A percentile compares a stretch with the other conserved stretches of the same genome.
These are phyloP conservation scores for Sarcodon sp. DNA, from an alignment of 768 basidiomycete genomes.

Conservation along the genomic window DNA sequence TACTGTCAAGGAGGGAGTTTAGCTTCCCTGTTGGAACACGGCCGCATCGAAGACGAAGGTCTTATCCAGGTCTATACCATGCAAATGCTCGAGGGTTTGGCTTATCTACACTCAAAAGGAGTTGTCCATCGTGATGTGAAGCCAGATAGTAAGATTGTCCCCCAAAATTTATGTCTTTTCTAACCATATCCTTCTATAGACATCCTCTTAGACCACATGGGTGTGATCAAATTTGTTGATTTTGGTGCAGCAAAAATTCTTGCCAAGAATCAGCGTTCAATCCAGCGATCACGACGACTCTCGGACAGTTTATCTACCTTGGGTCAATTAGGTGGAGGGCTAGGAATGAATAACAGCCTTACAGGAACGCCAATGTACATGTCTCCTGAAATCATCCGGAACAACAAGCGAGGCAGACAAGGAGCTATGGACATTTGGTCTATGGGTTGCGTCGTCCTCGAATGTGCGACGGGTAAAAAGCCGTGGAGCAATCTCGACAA, in stretches of 20 bases:
- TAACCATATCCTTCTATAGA: constrained; percentile 33
- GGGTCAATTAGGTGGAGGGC: constrained; percentile 21
- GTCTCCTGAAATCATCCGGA: constrained; percentile 98
- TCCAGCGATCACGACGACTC: constrained; percentile 55
- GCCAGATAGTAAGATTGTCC: constrained; percentile 74
- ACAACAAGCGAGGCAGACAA: constrained; percentile 72
- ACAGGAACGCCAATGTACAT: constrained; percentile 99
- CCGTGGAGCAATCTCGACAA: constrained; percentile 99
- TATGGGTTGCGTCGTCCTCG: constrained; percentile 92
- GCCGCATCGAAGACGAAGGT: constrained; percentile 92
- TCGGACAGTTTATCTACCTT: constrained; percentile 21
- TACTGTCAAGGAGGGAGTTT: constrained; percentile 95
- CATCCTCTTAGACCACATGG: constrained; percentile 80
- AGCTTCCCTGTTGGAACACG: constrained; percentile 79
- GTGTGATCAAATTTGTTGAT: constrained; percentile 94
- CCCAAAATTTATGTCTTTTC: background rate
- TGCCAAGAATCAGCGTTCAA: constrained; percentile 77
- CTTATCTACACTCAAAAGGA: constrained; percentile 85
- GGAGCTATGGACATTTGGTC: constrained; percentile 99
- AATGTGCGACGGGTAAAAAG: constrained; percentile 92
- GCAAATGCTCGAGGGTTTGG: constrained; percentile 92
- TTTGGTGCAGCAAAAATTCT: constrained; percentile 97
- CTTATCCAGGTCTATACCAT: constrained; percentile 92
- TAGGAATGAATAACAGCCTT: constrained; percentile 68
- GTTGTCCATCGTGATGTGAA: constrained; percentile 97